A percentile compares a stretch with the other conserved stretches of the same genome.
These are phyloP conservation scores for Actinidia chinensis DNA, from an alignment of 179 eudicot species.

Conservation along the genomic window DNA sequence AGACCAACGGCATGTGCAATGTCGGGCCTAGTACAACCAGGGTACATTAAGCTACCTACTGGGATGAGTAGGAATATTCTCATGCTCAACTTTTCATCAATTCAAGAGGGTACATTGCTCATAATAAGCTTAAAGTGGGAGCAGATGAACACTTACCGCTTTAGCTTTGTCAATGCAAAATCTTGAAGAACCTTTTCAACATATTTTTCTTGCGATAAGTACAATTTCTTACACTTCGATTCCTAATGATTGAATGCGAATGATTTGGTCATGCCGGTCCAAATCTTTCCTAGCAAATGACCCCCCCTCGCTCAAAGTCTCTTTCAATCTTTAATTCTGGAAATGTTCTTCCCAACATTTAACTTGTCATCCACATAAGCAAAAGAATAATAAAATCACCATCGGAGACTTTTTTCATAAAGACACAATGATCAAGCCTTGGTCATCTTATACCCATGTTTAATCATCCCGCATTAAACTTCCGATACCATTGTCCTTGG, in stretches of 20 bases:
- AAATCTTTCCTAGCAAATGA: neutral
- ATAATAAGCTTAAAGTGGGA: neutral
- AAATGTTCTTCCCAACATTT: neutral
- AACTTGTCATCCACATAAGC: neutral
- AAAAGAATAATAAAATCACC: no score
- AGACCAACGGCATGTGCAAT: no score
- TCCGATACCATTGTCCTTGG: neutral
- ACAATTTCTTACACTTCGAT: neutral
- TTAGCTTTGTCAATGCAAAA: no score
- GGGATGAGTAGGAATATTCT: neutral
- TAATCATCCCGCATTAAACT: slow-evolving; percentile 11
- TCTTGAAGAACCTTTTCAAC: neutral
- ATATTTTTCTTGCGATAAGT: no score
- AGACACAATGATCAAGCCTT: neutral
- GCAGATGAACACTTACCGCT: neutral
- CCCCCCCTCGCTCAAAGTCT: neutral
- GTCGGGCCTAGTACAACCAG: no score
- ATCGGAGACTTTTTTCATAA: neutral
- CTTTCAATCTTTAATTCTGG: neutral
- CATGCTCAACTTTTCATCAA: neutral
- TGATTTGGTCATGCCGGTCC: neutral
- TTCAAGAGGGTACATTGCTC: neutral
- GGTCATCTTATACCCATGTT: slow-evolving; percentile 12
- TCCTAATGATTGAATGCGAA: neutral
- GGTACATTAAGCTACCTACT: neutral